Base-by-base conservation (phyloP, 1,284 basidiomycete genomes). In the Cryptococcus depauperatus region DNA sequence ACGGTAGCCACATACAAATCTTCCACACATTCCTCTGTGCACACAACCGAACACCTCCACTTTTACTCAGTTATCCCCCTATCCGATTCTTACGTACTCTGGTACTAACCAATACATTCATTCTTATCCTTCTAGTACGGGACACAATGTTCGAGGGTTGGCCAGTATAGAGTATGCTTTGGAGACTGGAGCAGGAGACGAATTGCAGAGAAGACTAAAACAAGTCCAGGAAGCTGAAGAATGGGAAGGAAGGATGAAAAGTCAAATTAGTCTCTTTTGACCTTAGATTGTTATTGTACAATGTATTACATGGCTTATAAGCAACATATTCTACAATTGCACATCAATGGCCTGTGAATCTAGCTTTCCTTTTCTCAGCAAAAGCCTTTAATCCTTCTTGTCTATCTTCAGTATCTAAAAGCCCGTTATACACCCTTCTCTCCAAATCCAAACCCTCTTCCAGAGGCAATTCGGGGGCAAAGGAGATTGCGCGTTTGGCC, bases 381-480 rank as follows among this genome's bases (percentile, higher is more conserved):
- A 96, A 96, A 3, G 91, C 91, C 48, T 79, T 73, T 26, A 96
- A 73, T 10, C 90, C 92, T 70, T 96, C 91, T 5, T 79, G 60
- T 11, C 91, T 78, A 65, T 96, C 91, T 55, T 82, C 76, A 13
- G 77, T 84, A 33, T 76, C 75, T 13, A 96, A 71, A n/a, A 96
- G 75, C 1, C 80, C 77, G 57, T 93, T 84, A 57, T 96, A 96
- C 21, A 85, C 82, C 9, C 82, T 80, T 27, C 85, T 76, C 69
- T 96, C 91, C 56, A 92, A 87, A 66, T 91, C 86, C 6, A 95
- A 76, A 8, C 89, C 89, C 77, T 62, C 76, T 65, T 88, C 84
- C 4, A 91, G 71, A 11, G 86, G 75, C 18, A 90, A 73, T 57
- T 87, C 82, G 7, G 78, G 76, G 13, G 89, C 85, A 28, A 82